Evolutionary conservation across 345 rosid genomes (phyloP), one percentile per base, ranked within the genome.

Genomic region (Lagerstroemia speciosa): DNA sequence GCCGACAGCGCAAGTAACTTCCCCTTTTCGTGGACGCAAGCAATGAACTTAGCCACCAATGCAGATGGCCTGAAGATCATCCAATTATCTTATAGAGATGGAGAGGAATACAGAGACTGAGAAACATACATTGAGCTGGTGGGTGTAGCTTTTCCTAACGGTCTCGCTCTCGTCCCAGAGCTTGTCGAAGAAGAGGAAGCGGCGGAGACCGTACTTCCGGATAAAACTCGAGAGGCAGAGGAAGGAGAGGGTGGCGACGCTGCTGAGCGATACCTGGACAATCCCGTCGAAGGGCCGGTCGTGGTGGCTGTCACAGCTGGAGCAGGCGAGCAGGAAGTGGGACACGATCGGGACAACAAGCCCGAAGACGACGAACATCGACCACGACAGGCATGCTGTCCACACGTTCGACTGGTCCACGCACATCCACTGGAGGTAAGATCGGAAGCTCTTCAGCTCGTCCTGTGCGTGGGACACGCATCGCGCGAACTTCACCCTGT

Each of bases 121-220:
- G 43, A 10, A 33, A 55, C 93, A 46, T 76, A 94, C 99, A 80
- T 89, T 81, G 84, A 94, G 97, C 78, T 85, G 89, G 32, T 71
- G 78, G 14, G 88, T 88, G 88, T 94, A 89, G 17, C 88, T 83
- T 0, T 60, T 62, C 0, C 99, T 73, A 0, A 91, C 97, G 17
- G 83, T 86, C 75, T 91, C 96, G 82, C 97, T 91, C 72, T 89
- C 99, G 71, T 86, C 85, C 64, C 88, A 86, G 19, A 94, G 99
- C 82, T 91, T 91, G 63, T 94, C 99, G 50, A 94, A 81, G 83
- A 94, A 94, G 69, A 94, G 78, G 74, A 94, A 94, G 68, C 97
- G 70, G 33, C 90, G 66, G 10, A 91, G 73, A 32, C 97, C 99
- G 62, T 74, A 91, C 73, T 76, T 83, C 75, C 79, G 81, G 20